phyloP scores from a whole-genome alignment of 1,284 basidiomycete species.

The Cerrena zonata region DNA sequence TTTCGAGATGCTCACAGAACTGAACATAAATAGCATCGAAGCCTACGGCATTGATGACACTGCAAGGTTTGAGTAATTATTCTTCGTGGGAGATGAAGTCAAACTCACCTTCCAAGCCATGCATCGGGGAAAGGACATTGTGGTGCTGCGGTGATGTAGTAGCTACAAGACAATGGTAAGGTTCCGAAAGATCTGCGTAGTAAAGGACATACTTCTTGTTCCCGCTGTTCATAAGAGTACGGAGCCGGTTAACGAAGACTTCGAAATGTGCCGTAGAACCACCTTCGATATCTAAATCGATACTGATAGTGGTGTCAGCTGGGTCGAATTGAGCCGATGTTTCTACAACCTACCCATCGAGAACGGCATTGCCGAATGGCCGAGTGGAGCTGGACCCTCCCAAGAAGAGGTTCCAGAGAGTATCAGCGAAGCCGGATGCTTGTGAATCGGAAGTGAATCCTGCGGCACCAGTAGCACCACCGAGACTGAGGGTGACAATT shows the following conservation, averaged over 20 bases:
- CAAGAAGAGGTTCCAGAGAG: conserved; percentile 63
- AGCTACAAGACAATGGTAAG: conserved; percentile 29
- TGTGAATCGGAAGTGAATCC: conserved; percentile 49
- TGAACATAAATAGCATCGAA: conserved; percentile 66
- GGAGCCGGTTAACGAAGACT: conserved; percentile 50
- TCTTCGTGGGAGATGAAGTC: background rate
- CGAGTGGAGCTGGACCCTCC: conserved; percentile 50
- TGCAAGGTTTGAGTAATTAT: background rate
- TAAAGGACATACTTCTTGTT: conserved; percentile 41
- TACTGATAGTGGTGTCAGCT: conserved; percentile 26
- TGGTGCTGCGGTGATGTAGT: conserved; percentile 61
- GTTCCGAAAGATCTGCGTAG: background rate
- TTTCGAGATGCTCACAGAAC: conserved; percentile 34
- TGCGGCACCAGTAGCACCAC: conserved; percentile 53
- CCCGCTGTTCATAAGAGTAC: conserved; percentile 41
- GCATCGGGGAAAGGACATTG: conserved; percentile 65
- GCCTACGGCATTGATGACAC: conserved; percentile 45
- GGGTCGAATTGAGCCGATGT: background rate
- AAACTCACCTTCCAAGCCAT: conserved; percentile 36
- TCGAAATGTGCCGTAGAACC: conserved; percentile 44
- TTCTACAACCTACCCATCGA: conserved; percentile 49
- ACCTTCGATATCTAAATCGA: conserved; percentile 66
- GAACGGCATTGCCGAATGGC: conserved; percentile 57
- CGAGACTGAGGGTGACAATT: conserved; percentile 58
- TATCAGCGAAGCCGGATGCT: conserved; percentile 47